These are phyloP conservation scores for Cladosporium cucumerinum DNA, from an alignment of 2,329 filamentous ascomycete genomes.

Conservation along the genomic window DNA sequence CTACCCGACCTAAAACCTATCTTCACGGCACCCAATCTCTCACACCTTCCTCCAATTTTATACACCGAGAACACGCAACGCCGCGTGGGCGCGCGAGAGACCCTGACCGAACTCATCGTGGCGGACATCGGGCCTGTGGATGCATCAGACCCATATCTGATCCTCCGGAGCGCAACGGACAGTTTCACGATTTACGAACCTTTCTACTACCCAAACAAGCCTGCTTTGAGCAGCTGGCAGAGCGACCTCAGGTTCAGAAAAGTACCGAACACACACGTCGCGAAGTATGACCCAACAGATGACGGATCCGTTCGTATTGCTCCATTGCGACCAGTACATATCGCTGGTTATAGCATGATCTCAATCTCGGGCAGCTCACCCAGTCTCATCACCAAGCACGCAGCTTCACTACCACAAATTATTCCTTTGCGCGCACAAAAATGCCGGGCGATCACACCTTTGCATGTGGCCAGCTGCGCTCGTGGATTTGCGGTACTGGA, in stretches of 20 bases:
- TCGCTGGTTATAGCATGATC: conserved; percentile 77
- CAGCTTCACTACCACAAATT: conserved; percentile 72
- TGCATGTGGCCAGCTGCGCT: conserved; percentile 16
- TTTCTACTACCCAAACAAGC: conserved; percentile 50
- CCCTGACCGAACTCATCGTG: conserved; percentile 73
- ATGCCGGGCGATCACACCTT: conserved; percentile 6
- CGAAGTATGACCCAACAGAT: conserved; percentile 53
- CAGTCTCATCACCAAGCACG: conserved; percentile 77
- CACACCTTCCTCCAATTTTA: conserved; percentile 72
- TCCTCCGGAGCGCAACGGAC: conserved; percentile 74
- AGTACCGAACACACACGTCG: conserved; percentile 63
- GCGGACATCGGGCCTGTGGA: conserved; percentile 78
- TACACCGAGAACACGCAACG: conserved; percentile 67
- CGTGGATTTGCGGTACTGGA: conserved; percentile 65
- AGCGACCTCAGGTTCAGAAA: conserved; percentile 72
- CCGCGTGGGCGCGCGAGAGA: conserved; percentile 68
- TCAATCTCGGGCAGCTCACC: conserved; percentile 79
- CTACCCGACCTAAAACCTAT: conserved; percentile 71
- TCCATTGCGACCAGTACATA: conserved; percentile 57
- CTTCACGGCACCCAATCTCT: conserved; percentile 72
- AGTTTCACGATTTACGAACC: conserved; percentile 88
- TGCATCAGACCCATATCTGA: conserved; percentile 70
- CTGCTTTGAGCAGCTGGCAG: conserved; percentile 39
- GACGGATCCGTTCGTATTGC: conserved; percentile 45
- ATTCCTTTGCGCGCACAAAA: conserved; percentile 19